Percentiles rank a stretch among this genome's conserved stretches.
Conservation (phyloP, 2,329 filamentous ascomycete genomes). For the Xylaria digitata region DNA sequence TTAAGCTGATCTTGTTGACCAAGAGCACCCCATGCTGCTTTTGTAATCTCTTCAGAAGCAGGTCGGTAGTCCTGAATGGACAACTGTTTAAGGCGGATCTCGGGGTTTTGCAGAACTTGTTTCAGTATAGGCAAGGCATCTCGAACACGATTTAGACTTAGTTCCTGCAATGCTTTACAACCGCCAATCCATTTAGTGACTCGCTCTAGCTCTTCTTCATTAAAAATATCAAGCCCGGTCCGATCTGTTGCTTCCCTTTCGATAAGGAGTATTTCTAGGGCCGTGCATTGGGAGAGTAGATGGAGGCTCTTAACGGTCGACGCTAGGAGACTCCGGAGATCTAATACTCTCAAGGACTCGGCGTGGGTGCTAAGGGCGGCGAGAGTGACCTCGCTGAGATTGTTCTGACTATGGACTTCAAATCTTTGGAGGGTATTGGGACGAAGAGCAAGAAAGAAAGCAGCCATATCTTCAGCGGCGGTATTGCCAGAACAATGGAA, state of each 20-base stretch:
- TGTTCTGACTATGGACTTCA: slow-evolving; percentile 66
- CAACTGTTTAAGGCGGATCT: slow-evolving; percentile 44
- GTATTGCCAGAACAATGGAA: slow-evolving; percentile 58
- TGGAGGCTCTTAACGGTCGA: slow-evolving; percentile 48
- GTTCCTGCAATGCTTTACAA: slow-evolving; percentile 44
- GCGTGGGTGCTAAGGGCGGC: slow-evolving; percentile 61
- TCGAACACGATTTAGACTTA: slow-evolving; percentile 59
- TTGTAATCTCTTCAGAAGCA: slow-evolving; percentile 28
- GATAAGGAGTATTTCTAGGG: slow-evolving; percentile 51
- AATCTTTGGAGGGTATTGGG: slow-evolving; percentile 69
- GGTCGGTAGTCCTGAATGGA: slow-evolving; percentile 39
- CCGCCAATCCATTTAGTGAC: slow-evolving; percentile 49
- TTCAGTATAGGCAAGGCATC: slow-evolving; percentile 53
- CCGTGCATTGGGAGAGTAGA: slow-evolving; percentile 50
- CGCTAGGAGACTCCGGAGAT: slow-evolving; percentile 48
- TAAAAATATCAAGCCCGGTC: slow-evolving; percentile 40
- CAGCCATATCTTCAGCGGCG: slow-evolving; percentile 68
- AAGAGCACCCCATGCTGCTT: slow-evolving; percentile 44
- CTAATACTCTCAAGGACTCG: slow-evolving; percentile 50
- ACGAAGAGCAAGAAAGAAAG: slow-evolving; percentile 67
- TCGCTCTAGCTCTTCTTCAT: slow-evolving; percentile 44
- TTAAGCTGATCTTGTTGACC: slow-evolving; percentile 43
- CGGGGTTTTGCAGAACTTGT: slow-evolving; percentile 42
- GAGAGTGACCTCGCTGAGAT: slow-evolving; percentile 66
- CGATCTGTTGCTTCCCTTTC: slow-evolving; percentile 43